Percentiles rank a stretch among this genome's conserved stretches.
These are phyloP conservation scores for Solanum appendiculatum DNA, from an alignment of 257 asterid species.

Conservation along the genomic window DNA sequence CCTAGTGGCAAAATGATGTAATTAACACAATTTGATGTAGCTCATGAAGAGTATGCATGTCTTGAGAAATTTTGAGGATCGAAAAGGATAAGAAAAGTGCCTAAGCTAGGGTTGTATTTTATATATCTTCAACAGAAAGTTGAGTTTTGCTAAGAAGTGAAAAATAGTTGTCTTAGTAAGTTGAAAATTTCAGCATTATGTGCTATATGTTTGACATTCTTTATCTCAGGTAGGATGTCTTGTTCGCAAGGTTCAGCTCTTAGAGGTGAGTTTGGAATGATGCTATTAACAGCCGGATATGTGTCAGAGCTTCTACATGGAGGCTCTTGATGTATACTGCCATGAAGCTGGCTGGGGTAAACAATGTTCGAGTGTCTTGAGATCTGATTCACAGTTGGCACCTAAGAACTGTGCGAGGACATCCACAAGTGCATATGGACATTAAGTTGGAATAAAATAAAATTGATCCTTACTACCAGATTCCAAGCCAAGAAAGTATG, in stretches of 20 bases:
- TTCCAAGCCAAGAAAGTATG: neutral
- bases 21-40: neutral
- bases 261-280: neutral
- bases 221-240: neutral
- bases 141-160: neutral
- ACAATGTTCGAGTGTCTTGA: slow-evolving; percentile 45
- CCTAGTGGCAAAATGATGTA: neutral
- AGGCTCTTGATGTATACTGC: slow-evolving; percentile 46
- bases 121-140: neutral
- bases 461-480: slow-evolving; percentile 10
- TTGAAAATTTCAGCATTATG: neutral
- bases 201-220: neutral
- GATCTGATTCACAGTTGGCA: slow-evolving; percentile 60
- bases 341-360: slow-evolving; percentile 31
- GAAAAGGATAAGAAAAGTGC: neutral
- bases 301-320: slow-evolving; percentile 47
- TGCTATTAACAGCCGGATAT: slow-evolving; percentile 31
- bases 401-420: slow-evolving; percentile 47
- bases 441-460: slow-evolving; percentile 30
- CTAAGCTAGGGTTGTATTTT: neutral
- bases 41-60: neutral
- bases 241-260: neutral
- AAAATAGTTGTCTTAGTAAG: neutral
- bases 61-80: neutral
- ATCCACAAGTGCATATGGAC: slow-evolving; percentile 29